phyloP scores from a whole-genome alignment of 2,329 filamentous ascomycete genomes.

The Lecanicillium sp. region DNA sequence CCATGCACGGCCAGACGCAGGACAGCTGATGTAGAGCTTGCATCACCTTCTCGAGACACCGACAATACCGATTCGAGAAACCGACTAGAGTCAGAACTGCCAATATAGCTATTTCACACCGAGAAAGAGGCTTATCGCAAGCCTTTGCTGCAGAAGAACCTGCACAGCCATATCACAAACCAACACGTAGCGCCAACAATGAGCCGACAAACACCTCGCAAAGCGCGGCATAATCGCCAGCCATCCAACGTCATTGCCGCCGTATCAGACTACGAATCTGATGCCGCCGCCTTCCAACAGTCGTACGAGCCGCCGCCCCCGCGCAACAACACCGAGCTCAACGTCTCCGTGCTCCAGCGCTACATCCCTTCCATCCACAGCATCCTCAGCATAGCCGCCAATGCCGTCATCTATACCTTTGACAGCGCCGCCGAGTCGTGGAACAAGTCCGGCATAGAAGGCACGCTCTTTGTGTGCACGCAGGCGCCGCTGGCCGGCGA shows the following conservation, averaged over 20 bases:
- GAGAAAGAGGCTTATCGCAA: no score
- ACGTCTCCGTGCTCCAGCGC: conserved; percentile 73
- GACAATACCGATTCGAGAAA: no score
- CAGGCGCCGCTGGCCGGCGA: conserved; percentile 35
- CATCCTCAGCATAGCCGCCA: conserved; percentile 75
- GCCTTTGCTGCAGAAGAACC: no score
- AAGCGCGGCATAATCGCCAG: conserved; percentile 31
- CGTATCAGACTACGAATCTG: conserved; percentile 58
- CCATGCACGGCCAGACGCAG: not conserved
- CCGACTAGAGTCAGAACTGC: no score
- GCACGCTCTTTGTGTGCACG: conserved; percentile 80
- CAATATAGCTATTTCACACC: no score
- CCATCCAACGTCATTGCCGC: conserved; percentile 30
- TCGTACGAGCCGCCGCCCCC: conserved; percentile 37
- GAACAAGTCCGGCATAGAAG: conserved; percentile 82
- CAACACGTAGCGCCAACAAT: conserved; percentile 19
- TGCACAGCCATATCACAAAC: not conserved
- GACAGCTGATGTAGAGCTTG: not conserved
- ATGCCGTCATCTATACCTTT: conserved; percentile 81
- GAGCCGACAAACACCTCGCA: conserved; percentile 35
- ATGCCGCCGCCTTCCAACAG: conserved; percentile 38
- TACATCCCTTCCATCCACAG: conserved; percentile 66
- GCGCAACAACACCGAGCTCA: conserved; percentile 78
- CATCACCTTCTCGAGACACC: not conserved
- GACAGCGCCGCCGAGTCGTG: conserved; percentile 55